A percentile compares a stretch with the other conserved stretches of the same genome.
These are phyloP conservation scores for Omphalea diandra DNA, from an alignment of 441 rosid genomes.

Conservation along the genomic window DNA sequence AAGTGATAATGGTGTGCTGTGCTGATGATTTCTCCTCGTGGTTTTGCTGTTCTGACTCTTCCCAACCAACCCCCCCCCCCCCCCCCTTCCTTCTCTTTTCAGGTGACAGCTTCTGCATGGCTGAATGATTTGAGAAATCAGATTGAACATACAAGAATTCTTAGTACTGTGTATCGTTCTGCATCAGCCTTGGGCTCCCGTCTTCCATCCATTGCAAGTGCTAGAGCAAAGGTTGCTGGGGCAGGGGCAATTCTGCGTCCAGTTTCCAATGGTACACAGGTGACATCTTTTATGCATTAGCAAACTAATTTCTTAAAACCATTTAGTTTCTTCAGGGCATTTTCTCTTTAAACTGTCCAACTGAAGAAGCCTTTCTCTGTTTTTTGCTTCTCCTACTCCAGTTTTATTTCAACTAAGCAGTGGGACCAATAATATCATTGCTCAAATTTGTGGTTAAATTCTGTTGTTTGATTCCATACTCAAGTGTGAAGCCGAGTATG, in stretches of 20 bases:
- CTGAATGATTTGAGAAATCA: slow-evolving; percentile 87
- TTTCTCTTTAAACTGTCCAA: background rate
- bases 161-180: slow-evolving; percentile 88
- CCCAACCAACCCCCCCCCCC: too few species aligned
- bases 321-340: background rate
- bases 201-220: slow-evolving; percentile 84
- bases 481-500: background rate
- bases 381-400: background rate
- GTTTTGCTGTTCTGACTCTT: slow-evolving; percentile 14
- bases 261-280: slow-evolving; percentile 90
- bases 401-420: background rate
- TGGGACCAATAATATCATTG: background rate
- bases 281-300: slow-evolving; percentile 22
- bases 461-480: background rate
- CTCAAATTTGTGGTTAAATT: background rate
- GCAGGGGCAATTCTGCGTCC: slow-evolving; percentile 93
- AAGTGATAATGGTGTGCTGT: background rate
- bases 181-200: slow-evolving; percentile 85
- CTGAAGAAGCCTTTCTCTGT: background rate
- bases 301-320: background rate
- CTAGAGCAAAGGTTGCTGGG: slow-evolving; percentile 93
- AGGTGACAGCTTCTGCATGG: slow-evolving; percentile 98
- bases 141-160: slow-evolving; percentile 78
- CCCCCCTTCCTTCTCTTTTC: too few species aligned
- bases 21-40: background rate